phyloP scores from a whole-genome alignment of 352 stramenopile species.

The Phytophthora constricta region DNA sequence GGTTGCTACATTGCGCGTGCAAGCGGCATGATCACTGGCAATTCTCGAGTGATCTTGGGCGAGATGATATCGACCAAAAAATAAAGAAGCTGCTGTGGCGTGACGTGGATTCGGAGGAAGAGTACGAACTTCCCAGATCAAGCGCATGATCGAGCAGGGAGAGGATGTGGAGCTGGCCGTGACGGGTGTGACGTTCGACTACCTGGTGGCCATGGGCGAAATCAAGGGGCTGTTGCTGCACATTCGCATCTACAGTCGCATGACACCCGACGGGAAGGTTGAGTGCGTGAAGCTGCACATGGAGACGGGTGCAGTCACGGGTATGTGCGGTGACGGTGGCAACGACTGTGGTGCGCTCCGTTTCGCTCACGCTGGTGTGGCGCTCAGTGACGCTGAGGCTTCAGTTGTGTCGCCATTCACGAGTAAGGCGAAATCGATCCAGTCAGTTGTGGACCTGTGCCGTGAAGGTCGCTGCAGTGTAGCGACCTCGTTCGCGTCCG shows the following conservation, averaged over 20 bases:
- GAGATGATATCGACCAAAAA: constrained; percentile 43
- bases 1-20: constrained; percentile 50
- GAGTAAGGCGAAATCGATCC: constrained; percentile 77
- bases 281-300: constrained; percentile 51
- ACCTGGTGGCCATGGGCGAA: constrained; percentile 41
- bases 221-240: constrained; percentile 46
- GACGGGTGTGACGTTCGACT: constrained; percentile 47
- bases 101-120: constrained; percentile 52
- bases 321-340: constrained; percentile 65
- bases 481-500: constrained; percentile 80
- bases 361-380: constrained; percentile 77
- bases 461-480: constrained; percentile 88
- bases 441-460: constrained; percentile 83
- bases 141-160: constrained; percentile 33
- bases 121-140: constrained; percentile 42
- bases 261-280: constrained; percentile 52
- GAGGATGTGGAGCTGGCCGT: constrained; percentile 50
- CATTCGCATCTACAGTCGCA: constrained; percentile 57
- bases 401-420: constrained; percentile 87
- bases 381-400: constrained; percentile 76
- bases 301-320: constrained; percentile 45
- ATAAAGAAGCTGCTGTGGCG: constrained; percentile 48
- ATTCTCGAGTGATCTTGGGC: constrained; percentile 43
- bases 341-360: constrained; percentile 88
- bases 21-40: constrained; percentile 40